These are phyloP conservation scores for Scleroderma bovista DNA, from an alignment of 768 basidiomycete species.

Conservation along the genomic window DNA sequence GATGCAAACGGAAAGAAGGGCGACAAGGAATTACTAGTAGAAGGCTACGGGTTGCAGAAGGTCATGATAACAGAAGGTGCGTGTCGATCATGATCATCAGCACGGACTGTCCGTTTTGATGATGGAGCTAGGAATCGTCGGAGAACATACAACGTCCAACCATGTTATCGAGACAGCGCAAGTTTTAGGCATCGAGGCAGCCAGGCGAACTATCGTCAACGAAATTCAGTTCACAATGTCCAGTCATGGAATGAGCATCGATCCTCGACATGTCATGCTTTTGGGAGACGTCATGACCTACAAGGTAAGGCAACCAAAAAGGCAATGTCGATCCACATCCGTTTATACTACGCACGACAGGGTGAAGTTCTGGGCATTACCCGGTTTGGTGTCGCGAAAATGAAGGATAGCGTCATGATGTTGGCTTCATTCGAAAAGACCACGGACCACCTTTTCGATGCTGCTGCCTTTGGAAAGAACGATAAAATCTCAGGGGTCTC, in stretches of 20 bases:
- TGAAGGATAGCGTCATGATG: constrained; percentile 99
- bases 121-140: constrained; percentile 68
- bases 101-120: not conserved
- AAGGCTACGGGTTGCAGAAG: constrained; percentile 93
- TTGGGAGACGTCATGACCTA: constrained; percentile 98
- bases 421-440: constrained; percentile 99
- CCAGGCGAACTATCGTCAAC: constrained; percentile 88
- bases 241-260: constrained; percentile 96
- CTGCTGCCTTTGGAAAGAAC: constrained; percentile 91
- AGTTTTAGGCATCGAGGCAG: constrained; percentile 98
- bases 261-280: constrained; percentile 97
- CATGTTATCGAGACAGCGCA: constrained; percentile 95
- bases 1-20: constrained; percentile 75
- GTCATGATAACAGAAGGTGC: constrained; percentile 96
- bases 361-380: constrained; percentile 98
- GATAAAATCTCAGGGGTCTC: constrained; percentile 96
- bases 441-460: constrained; percentile 98
- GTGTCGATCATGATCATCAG: constrained; percentile 8
- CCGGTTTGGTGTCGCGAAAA: constrained; percentile 97
- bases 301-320: constrained; percentile 51
- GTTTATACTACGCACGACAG: constrained; percentile 34
- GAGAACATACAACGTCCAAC: constrained; percentile 89
- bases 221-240: constrained; percentile 98
- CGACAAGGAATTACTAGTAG: constrained; percentile 89
- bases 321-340: not conserved